phyloP scores from a whole-genome alignment of 2,329 filamentous ascomycete species.

The Leptographium procerum region DNA sequence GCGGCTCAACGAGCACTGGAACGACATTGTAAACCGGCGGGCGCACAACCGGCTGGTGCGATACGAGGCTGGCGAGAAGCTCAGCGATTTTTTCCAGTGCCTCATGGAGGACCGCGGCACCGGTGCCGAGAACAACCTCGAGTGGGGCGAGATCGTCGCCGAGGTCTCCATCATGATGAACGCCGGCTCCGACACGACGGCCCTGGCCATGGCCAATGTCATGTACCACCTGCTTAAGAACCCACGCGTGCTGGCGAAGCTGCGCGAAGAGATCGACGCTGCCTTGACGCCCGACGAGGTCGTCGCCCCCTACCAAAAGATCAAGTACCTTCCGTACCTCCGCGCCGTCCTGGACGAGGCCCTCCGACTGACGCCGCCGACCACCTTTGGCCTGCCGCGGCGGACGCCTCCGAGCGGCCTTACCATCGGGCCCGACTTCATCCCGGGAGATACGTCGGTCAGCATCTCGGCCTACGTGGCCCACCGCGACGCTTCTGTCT shows the following conservation, averaged over 20 bases:
- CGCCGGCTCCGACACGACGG: constrained; percentile 17
- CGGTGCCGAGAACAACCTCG: constrained; percentile 29
- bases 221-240: constrained; percentile 14
- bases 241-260: not conserved
- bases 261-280: constrained; percentile 2
- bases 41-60: constrained; percentile 30
- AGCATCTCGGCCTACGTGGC: constrained; percentile 25
- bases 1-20: constrained; percentile 28
- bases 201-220: constrained; percentile 12
- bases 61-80: constrained; percentile 38
- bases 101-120: constrained; percentile 36
- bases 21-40: constrained; percentile 36
- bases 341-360: constrained; percentile 37
- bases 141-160: constrained; percentile 47
- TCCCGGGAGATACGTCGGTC: constrained; percentile 21
- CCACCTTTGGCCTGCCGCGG: constrained; percentile 11
- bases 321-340: constrained; percentile 29
- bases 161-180: constrained; percentile 27
- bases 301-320: constrained; percentile 9
- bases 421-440: constrained; percentile 11
- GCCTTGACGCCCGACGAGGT: not conserved
- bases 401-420: not conserved
- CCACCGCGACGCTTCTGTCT: constrained; percentile 22
- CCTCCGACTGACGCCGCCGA: constrained; percentile 28
- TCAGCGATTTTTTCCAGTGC: constrained; percentile 47